Base-by-base conservation (phyloP, 768 basidiomycete genomes). In the Hemileccinum rubropunctum region DNA sequence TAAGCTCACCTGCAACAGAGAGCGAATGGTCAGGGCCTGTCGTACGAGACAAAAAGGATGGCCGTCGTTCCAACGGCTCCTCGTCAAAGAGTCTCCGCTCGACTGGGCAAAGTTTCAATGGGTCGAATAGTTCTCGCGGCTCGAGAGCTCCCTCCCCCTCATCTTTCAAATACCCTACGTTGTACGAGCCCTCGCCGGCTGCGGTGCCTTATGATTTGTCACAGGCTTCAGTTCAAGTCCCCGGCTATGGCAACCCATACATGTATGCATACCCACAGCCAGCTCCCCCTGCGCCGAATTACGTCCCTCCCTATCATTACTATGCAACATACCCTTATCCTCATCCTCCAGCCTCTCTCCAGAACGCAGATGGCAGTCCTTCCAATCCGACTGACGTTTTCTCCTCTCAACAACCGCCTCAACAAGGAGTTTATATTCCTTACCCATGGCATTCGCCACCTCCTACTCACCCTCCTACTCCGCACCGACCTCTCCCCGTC, bases 21-120 rank as follows among this genome's bases (percentile, higher is more conserved):
- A 88, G 87, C 65, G 88, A 91, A 67, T 88, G 86, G 80, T 88
- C 88, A 9, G 80, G 73, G 3, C 76, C 80, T 6, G 72, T 73
- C 44, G 66, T 73, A 34, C 75, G 80, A 36, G 83, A 86, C 54
- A 81, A 76, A 62, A 80, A 75, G 59, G 80, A 81, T 48, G 66
- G 68, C 37, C 74, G 75, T 43, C 76, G 76, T 50, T 80, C 79
- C 14, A 75, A 77, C 32, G 75, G 79, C 15, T 83, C 83, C 1
- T 81, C 83, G 4, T 79, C 80, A 8, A 78, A 83, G 50, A 82
- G 84, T 23, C 64, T 83, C 26, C 80, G 83, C 36, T 77, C 81
- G 34, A 72, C 69, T 46, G 78, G 74, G 21, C 75, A 67, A 51
- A 71, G 68, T 28, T 82, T 78, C 64, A 74, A 74, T 40, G 78